Conservation (phyloP, 23 red algal species). For the Gracilariopsis chorda region DNA sequence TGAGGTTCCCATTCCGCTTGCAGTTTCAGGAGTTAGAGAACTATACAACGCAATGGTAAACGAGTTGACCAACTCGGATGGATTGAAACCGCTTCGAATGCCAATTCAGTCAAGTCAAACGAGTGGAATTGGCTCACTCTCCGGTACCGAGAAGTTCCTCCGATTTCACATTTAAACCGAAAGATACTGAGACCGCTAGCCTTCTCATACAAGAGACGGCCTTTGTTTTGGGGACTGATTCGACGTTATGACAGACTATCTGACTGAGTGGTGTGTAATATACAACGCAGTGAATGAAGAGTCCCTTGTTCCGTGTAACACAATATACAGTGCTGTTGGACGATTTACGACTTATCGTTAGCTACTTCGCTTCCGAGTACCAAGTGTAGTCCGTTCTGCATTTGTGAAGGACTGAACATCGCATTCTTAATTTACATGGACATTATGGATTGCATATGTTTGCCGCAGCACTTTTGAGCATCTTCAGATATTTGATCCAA, state of each 20-base stretch:
- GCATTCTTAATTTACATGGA: slow-evolving; percentile 78
- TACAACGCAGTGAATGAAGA: too few species aligned
- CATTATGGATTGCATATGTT: slow-evolving; percentile 73
- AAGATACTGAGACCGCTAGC: too few species aligned
- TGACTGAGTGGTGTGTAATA: too few species aligned
- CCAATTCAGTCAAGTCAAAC: neutral
- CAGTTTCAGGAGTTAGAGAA: neutral
- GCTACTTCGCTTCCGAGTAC: too few species aligned
- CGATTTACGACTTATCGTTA: too few species aligned
- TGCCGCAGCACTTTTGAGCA: slow-evolving; percentile 59
- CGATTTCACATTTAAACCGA: too few species aligned
- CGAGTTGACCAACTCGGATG: neutral
- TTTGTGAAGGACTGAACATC: slow-evolving; percentile 47
- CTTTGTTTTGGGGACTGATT: too few species aligned
- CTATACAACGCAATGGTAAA: neutral
- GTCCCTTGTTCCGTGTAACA: too few species aligned
- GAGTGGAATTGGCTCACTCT: neutral
- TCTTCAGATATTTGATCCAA: slow-evolving; percentile 61
- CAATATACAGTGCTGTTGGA: too few species aligned
- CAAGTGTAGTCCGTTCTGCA: neutral
- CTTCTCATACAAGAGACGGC: too few species aligned
- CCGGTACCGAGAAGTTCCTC: too few species aligned
- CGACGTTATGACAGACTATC: too few species aligned
- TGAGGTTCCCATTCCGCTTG: neutral
- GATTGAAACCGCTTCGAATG: neutral